Conservation (phyloP, 139 green algal species). For the Spirogloea muscicola region DNA sequence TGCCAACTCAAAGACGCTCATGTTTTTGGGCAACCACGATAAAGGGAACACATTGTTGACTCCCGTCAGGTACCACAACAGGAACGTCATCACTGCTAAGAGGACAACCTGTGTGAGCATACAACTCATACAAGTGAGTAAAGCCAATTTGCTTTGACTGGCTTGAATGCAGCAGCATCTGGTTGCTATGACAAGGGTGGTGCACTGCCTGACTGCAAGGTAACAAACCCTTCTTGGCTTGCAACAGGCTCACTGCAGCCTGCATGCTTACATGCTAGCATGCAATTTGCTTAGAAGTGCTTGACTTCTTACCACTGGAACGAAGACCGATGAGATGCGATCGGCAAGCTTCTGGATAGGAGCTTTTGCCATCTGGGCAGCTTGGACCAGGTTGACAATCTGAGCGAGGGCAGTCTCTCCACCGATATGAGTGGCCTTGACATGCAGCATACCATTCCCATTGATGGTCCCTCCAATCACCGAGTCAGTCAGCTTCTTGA, state of each 20-base stretch:
- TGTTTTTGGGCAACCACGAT: conserved; percentile 69
- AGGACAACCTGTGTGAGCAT: too few relatives aligned
- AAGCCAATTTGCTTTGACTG: too few relatives aligned
- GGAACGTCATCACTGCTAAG: conserved; percentile 70
- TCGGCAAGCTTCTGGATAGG: conserved; percentile 69
- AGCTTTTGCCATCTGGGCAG: conserved; percentile 91
- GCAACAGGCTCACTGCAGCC: too few relatives aligned
- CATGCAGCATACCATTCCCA: conserved; percentile 55
- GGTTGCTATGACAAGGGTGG: too few relatives aligned
- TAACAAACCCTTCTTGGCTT: too few relatives aligned
- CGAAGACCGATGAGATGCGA: conserved; percentile 25
- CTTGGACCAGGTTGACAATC: conserved; percentile 92
- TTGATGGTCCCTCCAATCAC: conserved; percentile 93
- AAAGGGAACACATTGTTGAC: conserved; percentile 44
- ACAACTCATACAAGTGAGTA: too few relatives aligned
- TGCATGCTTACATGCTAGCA: too few relatives aligned
- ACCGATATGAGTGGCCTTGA: conserved; percentile 51
- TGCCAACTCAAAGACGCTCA: conserved; percentile 82
- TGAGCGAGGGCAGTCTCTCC: conserved; percentile 56
- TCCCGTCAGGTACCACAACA: conserved; percentile 71
- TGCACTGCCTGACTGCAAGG: too few relatives aligned
- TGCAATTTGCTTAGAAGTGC: too few relatives aligned
- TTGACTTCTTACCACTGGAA: too few relatives aligned
- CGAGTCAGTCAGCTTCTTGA: conserved; percentile 61
- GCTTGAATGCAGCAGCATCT: too few relatives aligned